Evolutionary conservation across 2,329 filamentous ascomycete genomes (phyloP).

Genomic region (Aspergillus jensenii): DNA sequence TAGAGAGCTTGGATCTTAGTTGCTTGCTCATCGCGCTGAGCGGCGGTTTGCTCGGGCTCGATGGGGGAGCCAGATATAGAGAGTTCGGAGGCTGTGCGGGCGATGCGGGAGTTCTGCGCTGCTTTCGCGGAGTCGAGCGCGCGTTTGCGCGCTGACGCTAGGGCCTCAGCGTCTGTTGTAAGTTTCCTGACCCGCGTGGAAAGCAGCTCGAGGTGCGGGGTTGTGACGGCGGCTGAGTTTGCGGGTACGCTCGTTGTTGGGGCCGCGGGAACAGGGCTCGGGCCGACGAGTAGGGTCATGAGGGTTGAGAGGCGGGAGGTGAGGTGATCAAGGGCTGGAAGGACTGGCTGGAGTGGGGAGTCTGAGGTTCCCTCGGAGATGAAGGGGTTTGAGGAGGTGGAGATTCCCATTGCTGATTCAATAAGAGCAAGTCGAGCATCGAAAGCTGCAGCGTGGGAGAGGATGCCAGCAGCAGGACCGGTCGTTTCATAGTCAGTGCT

Average conservation of each 20-base stretch:
- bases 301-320: slow-evolving; percentile 78
- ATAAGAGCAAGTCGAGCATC: slow-evolving; percentile 76
- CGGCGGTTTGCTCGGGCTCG: slow-evolving; percentile 54
- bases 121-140: slow-evolving; percentile 44
- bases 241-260: slow-evolving; percentile 20
- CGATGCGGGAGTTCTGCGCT: slow-evolving; percentile 39
- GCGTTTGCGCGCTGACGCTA: slow-evolving; percentile 44
- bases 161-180: slow-evolving; percentile 45
- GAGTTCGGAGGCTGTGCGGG: slow-evolving; percentile 28
- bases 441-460: slow-evolving; percentile 83
- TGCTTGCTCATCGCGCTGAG: slow-evolving; percentile 62
- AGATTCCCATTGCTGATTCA: slow-evolving; percentile 79
- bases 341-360: slow-evolving; percentile 61
- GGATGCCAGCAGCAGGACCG: slow-evolving; percentile 47
- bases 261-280: slow-evolving; percentile 29
- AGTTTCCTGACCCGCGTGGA: slow-evolving; percentile 45
- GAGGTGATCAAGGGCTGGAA: slow-evolving; percentile 78
- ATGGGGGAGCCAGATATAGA: slow-evolving; percentile 40
- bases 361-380: slow-evolving; percentile 50
- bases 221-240: slow-evolving; percentile 33
- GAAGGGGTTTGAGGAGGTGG: slow-evolving; percentile 62
- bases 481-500: slow-evolving; percentile 17
- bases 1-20: slow-evolving; percentile 91
- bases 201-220: slow-evolving; percentile 45
- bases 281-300: slow-evolving; percentile 47